Conservation (phyloP, 805 yeast species). For the Yarrowia sp. region DNA sequence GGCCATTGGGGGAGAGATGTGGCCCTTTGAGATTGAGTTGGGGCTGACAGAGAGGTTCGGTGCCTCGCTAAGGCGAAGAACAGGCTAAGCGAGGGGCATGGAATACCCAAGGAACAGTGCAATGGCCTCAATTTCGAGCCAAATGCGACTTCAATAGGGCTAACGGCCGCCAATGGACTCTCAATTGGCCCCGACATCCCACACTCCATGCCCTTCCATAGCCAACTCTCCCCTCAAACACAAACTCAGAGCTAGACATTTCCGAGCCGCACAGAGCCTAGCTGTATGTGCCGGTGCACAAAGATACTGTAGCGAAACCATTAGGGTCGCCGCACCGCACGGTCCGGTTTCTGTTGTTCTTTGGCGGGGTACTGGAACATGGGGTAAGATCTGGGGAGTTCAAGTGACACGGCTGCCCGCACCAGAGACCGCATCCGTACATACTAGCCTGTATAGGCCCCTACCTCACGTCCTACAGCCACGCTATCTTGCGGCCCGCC, state of each 20-base stretch:
- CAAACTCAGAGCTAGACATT: slow-evolving; percentile 15
- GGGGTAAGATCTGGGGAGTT: background rate
- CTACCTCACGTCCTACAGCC: no score
- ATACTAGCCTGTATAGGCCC: no score
- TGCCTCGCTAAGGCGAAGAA: background rate
- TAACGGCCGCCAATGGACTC: no score
- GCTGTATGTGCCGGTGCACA: background rate
- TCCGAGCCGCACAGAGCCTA: slow-evolving; percentile 8
- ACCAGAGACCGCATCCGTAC: no score
- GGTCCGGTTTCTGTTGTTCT: background rate
- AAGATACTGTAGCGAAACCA: background rate
- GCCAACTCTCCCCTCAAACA: slow-evolving; percentile 7
- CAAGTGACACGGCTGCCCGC: no score
- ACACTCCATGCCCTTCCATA: background rate
- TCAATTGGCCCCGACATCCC: background rate
- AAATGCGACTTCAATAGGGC: no score
- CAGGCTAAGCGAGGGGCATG: background rate
- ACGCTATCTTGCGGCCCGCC: background rate
- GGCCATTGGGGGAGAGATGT: slow-evolving; percentile 9
- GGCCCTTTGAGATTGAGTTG: slow-evolving; percentile 8
- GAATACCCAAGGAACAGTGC: background rate
- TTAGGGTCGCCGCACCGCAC: slow-evolving; percentile 1
- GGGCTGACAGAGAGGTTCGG: background rate
- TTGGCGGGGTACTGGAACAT: background rate
- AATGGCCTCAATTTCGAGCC: background rate